phyloP scores from a whole-genome alignment of 306 rosid species.

The Fragaria ananassa region DNA sequence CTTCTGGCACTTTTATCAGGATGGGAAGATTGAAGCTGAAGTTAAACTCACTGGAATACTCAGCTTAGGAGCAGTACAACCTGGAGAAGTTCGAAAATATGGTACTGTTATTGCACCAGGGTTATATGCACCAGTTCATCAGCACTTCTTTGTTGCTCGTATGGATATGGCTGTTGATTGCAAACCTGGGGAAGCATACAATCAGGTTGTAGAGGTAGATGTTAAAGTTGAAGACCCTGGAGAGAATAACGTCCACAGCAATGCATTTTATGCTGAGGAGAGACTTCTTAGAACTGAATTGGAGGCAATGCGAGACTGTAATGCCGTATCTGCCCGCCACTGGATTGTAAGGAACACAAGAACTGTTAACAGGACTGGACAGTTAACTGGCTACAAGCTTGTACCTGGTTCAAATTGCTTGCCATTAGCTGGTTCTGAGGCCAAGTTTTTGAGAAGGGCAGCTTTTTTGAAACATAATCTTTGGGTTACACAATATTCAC shows the following conservation, averaged over 20 bases:
- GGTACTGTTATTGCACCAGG: slow-evolving; percentile 90
- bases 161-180: slow-evolving; percentile 98
- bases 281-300: slow-evolving; percentile 61
- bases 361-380: slow-evolving; percentile 69
- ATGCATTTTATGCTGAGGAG: slow-evolving; percentile 80
- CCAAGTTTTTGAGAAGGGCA: slow-evolving; percentile 80
- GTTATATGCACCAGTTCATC: slow-evolving; percentile 82
- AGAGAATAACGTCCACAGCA: slow-evolving; percentile 66
- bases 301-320: slow-evolving; percentile 81
- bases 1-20: slow-evolving; percentile 91
- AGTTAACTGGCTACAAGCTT: slow-evolving; percentile 75
- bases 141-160: slow-evolving; percentile 86
- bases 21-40: slow-evolving; percentile 90
- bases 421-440: slow-evolving; percentile 73
- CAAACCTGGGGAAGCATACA: slow-evolving; percentile 85
- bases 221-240: slow-evolving; percentile 79
- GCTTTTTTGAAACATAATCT: slow-evolving; percentile 79
- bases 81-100: slow-evolving; percentile 80
- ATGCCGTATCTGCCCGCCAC: slow-evolving; percentile 72
- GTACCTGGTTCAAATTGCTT: slow-evolving; percentile 82
- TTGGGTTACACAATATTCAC: slow-evolving; percentile 74
- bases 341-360: slow-evolving; percentile 89
- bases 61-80: slow-evolving; percentile 85
- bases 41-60: slow-evolving; percentile 79
- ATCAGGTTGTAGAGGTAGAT: slow-evolving; percentile 91